Conservation (phyloP, 2,329 filamentous ascomycete species). For the Sarocladiaceae sp. region DNA sequence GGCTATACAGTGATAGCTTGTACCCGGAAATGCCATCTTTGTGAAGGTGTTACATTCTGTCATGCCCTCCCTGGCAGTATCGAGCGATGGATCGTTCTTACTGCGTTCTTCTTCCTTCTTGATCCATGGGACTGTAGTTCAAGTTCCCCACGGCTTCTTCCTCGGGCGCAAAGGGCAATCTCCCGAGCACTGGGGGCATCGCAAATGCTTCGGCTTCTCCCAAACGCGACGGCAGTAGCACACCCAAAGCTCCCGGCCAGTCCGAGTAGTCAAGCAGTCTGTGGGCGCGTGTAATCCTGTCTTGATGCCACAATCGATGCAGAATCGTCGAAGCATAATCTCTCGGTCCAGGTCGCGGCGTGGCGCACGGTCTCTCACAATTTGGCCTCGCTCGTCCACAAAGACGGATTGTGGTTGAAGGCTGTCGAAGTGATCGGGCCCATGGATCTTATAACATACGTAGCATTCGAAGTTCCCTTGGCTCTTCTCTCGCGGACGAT, state of each 20-base stretch:
- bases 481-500: slow-evolving; percentile 32
- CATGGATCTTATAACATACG: slow-evolving; percentile 35
- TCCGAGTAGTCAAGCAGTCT: slow-evolving; percentile 32
- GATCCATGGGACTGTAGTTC: neutral
- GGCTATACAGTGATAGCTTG: no score
- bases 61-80: no score
- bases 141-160: slow-evolving; percentile 21
- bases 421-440: slow-evolving; percentile 33
- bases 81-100: no score
- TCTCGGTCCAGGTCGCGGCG: slow-evolving; percentile 17
- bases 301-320: slow-evolving; percentile 36
- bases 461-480: slow-evolving; percentile 39
- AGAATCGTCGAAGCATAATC: slow-evolving; percentile 33
- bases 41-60: no score
- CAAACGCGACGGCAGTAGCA: slow-evolving; percentile 33
- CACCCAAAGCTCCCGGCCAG: slow-evolving; percentile 34
- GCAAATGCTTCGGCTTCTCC: slow-evolving; percentile 29
- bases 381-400: slow-evolving; percentile 25
- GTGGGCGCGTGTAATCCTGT: slow-evolving; percentile 31
- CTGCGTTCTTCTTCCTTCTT: no score
- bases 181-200: slow-evolving; percentile 29
- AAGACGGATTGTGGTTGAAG: slow-evolving; percentile 28
- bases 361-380: slow-evolving; percentile 16
- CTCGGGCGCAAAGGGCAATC: slow-evolving; percentile 32
- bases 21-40: no score